These are phyloP conservation scores for Cucumis cinereus DNA, from an alignment of 306 rosid species.

Conservation along the genomic window DNA sequence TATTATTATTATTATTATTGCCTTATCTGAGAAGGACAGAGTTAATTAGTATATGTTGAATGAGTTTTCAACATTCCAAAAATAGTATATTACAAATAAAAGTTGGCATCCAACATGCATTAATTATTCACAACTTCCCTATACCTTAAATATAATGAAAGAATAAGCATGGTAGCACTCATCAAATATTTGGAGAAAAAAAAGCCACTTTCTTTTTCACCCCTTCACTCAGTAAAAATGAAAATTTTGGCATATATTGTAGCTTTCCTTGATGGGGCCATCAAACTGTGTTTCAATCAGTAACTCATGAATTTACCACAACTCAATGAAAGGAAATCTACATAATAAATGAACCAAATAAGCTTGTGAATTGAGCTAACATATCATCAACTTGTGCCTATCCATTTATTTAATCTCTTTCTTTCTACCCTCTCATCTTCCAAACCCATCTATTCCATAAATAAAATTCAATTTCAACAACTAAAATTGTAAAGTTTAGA, in stretches of 20 bases:
- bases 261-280: not conserved
- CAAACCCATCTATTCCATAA: not conserved
- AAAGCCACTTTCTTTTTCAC: not conserved
- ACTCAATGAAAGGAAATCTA: not conserved
- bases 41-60: not conserved
- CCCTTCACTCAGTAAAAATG: not conserved
- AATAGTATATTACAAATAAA: not conserved
- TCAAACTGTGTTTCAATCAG: not conserved
- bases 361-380: not conserved
- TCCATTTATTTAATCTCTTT: not conserved
- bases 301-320: not conserved
- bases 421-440: not conserved
- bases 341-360: not conserved
- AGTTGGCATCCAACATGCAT: not conserved
- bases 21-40: not conserved
- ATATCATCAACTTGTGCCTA: not conserved
- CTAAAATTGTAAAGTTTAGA: too few species aligned
- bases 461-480: too few species aligned
- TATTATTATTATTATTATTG: too few species aligned
- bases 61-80: not conserved
- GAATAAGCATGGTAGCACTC: not conserved
- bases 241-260: not conserved
- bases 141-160: not conserved
- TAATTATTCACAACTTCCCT: not conserved
- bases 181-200: not conserved